phyloP scores from a whole-genome alignment of 73 alveolate genomes.

The Tetrahymena malaccensis region DNA sequence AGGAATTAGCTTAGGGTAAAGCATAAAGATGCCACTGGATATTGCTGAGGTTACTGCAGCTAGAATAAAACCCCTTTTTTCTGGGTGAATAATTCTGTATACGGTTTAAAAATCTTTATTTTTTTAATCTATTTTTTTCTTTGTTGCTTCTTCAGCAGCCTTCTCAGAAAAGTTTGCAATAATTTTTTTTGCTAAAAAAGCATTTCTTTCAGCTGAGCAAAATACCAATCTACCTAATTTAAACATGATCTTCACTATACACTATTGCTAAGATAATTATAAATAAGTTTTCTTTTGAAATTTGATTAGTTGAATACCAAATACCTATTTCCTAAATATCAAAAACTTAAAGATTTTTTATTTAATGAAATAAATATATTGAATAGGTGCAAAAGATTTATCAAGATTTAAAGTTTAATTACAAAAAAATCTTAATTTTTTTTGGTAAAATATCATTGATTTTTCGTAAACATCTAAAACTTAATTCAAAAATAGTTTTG shows the following conservation, averaged over 20 bases:
- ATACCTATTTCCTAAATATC: not conserved
- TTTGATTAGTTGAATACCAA: not conserved
- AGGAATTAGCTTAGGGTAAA: conserved; percentile 8
- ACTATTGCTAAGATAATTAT: not conserved
- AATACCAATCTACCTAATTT: not conserved
- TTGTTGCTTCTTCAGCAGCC: not conserved
- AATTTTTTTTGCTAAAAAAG: not conserved
- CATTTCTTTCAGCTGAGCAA: not conserved
- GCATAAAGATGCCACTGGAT: not conserved
- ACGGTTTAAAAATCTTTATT: not conserved
- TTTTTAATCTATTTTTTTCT: not conserved
- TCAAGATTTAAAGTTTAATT: not conserved
- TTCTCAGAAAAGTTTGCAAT: not conserved
- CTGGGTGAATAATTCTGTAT: conserved; percentile 11
- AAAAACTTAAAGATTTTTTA: not conserved
- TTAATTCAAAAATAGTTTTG: not conserved
- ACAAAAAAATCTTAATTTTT: not conserved
- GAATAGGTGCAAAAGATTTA: not conserved
- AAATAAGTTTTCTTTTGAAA: no score
- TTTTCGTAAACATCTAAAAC: not conserved
- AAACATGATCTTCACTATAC: not conserved
- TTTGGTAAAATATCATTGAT: not conserved
- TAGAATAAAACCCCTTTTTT: not conserved
- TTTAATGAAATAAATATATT: no score
- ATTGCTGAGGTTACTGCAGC: conserved; percentile 4